Base-by-base conservation (phyloP, 352 stramenopile genomes). In the Globisporangium sylvaticum region DNA sequence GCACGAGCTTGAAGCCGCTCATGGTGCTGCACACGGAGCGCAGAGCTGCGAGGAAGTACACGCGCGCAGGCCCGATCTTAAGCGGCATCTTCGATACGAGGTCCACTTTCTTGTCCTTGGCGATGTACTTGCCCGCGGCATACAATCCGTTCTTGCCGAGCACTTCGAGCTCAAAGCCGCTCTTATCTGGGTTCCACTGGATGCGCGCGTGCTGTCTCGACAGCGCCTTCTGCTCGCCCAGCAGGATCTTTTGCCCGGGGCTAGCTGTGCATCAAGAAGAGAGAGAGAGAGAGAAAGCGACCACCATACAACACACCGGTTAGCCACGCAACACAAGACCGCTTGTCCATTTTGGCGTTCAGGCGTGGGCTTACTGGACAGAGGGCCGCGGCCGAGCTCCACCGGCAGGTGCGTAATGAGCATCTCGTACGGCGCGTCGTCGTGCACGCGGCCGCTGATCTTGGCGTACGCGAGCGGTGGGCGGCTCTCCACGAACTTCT, bases 81-180 rank as follows among this genome's bases (percentile, higher is more conserved):
- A 95, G 70, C 12, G 87, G 82, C 80, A 88, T 87, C 64, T 86
- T 88, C 31, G 77, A 89, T 10, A 69, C 73, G 15, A 95, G 70
- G 31, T 84, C 85, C 56, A 95, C 65, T 14, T 75, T 90, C 61
- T 85, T 73, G 69, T 92, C 87, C 73, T 94, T 94, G 42, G 74
- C 59, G 34, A 95, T 74, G 60, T 81, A 88, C 57, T 82, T 85
- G 62, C 87, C 87, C 39, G 78, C 74, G 15, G 78, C 84, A 55
- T 88, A 92, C 58, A 95, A 77, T 24, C 85, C 85, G 69, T 95
- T 95, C 73, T 95, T 95, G 58, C 87, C 87, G 6, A 95, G 69
- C 69, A 85, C 91, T 50, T 81, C 68, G 46, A 95, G 54, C 70
- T 95, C 83, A 56, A 95, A 92, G 71, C 81, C 84, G 62, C 82